A percentile compares a stretch with the other conserved stretches of the same genome.
phyloP scores from a whole-genome alignment of 75 land plant species.

The Adiantum capillusveneris region DNA sequence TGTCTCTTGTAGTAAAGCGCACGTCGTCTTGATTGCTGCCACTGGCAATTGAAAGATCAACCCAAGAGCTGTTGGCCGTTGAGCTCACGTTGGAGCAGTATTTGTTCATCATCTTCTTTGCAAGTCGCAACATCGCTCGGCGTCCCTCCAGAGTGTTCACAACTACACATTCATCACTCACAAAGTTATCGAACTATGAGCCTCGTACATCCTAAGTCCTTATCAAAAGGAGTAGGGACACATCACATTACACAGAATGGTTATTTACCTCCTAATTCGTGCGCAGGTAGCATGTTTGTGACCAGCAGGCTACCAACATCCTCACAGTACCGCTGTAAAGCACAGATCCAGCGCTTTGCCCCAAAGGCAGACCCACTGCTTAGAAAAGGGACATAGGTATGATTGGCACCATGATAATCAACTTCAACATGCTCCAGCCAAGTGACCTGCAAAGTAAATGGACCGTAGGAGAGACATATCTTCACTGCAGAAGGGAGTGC shows the following conservation, averaged over 20 bases:
- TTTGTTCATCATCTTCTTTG: slow-evolving; percentile 10
- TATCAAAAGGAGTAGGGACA: no score
- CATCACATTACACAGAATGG: not conserved
- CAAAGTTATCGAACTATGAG: no score
- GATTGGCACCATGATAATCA: not conserved
- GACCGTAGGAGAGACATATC: not conserved
- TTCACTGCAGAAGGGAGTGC: not conserved
- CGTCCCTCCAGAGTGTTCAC: slow-evolving; percentile 10
- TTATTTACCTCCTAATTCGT: slow-evolving; percentile 11
- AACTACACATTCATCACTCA: slow-evolving; percentile 9
- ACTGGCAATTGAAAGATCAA: slow-evolving; percentile 27
- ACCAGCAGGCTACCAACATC: not conserved
- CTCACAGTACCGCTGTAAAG: slow-evolving; percentile 11
- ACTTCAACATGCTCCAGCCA: slow-evolving; percentile 8
- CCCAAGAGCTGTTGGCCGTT: slow-evolving; percentile 49
- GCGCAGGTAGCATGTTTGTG: slow-evolving; percentile 5
- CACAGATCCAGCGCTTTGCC: slow-evolving; percentile 10
- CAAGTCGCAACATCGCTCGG: slow-evolving; percentile 7
- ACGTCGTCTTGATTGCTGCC: slow-evolving; percentile 9
- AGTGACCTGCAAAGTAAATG: slow-evolving; percentile 6
- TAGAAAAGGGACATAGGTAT: not conserved
- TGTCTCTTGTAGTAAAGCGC: slow-evolving; percentile 1
- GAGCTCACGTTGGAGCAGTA: slow-evolving; percentile 13
- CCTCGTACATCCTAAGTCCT: no score
- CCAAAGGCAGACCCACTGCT: slow-evolving; percentile 13